phyloP scores from a whole-genome alignment of 805 yeast species.

The Candida jianshihensis region DNA sequence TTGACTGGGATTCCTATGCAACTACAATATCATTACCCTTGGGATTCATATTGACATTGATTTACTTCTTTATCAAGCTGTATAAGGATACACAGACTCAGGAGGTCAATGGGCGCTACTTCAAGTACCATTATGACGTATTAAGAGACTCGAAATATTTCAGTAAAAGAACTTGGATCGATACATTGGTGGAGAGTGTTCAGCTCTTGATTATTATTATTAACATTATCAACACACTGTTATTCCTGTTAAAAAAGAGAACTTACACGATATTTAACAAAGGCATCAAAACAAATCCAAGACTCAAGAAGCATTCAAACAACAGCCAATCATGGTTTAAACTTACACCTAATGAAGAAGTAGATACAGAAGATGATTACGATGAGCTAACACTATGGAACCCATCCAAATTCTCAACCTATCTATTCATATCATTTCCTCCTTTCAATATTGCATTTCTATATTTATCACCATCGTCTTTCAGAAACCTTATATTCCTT shows the following conservation, averaged over 20 bases:
- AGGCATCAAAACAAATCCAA: slow-evolving; percentile 7
- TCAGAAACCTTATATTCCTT: slow-evolving; percentile 30
- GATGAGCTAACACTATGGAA: slow-evolving; percentile 63
- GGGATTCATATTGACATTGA: slow-evolving; percentile 16
- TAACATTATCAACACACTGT: slow-evolving; percentile 15
- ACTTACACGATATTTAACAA: slow-evolving; percentile 21
- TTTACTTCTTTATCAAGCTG: slow-evolving; percentile 19
- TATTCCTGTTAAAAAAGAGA: slow-evolving; percentile 19
- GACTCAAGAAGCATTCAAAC: too few relatives aligned
- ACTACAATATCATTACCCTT: slow-evolving; percentile 19
- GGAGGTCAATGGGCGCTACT: slow-evolving; percentile 3
- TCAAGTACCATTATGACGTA: slow-evolving; percentile 7
- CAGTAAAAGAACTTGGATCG: slow-evolving; percentile 4
- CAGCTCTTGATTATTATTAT: slow-evolving; percentile 11
- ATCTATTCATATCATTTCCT: slow-evolving; percentile 46
- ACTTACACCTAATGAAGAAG: slow-evolving; percentile 6
- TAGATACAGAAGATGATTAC: slow-evolving; percentile 25
- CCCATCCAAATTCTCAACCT: slow-evolving; percentile 52
- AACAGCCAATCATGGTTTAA: neutral
- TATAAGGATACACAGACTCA: slow-evolving; percentile 16
- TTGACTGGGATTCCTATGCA: slow-evolving; percentile 24
- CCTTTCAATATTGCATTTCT: slow-evolving; percentile 48
- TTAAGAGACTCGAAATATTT: slow-evolving; percentile 18
- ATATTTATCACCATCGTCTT: slow-evolving; percentile 29
- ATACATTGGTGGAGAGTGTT: slow-evolving; percentile 3